Conservation (phyloP, 495 filamentous ascomycete genomes). For the Antarctomyces pellizariae region DNA sequence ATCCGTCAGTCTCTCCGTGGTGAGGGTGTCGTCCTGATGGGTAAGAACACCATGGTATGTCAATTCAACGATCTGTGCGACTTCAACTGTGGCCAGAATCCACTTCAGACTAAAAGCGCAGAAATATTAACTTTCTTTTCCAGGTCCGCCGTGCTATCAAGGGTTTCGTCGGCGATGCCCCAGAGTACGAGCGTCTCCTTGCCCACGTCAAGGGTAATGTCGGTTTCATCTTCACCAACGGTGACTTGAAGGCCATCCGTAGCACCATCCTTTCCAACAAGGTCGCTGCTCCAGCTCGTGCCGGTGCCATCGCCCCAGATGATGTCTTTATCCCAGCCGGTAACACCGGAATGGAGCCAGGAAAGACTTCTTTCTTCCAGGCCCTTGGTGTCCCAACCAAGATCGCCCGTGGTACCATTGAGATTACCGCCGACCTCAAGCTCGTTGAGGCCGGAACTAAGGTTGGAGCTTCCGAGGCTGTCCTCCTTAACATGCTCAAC, state of each 20-base stretch:
- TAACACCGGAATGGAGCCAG: conserved; percentile 99
- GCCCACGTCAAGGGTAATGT: conserved; percentile 93
- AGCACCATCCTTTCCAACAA: conserved; percentile 90
- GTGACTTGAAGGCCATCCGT: conserved; percentile 71
- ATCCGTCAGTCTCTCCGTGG: conserved; percentile 76
- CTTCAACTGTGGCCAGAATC: too few relatives aligned
- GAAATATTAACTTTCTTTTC: conserved; percentile 5
- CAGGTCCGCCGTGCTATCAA: conserved; percentile 91
- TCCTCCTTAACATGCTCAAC: conserved; percentile 97
- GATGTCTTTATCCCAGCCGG: conserved; percentile 87
- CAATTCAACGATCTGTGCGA: conserved; percentile 1
- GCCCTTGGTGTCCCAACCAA: conserved; percentile 99
- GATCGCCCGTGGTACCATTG: conserved; percentile 99
- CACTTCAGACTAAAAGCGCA: too few relatives aligned
- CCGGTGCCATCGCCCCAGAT: conserved; percentile 76
- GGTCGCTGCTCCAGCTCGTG: conserved; percentile 90
- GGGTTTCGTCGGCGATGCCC: conserved; percentile 74
- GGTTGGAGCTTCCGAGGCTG: conserved; percentile 96
- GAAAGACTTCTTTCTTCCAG: conserved; percentile 99
- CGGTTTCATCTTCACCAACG: conserved; percentile 99
- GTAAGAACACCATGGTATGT: conserved; percentile 97
- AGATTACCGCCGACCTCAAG: conserved; percentile 97
- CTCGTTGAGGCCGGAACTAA: conserved; percentile 79
- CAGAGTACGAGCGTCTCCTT: conserved; percentile 92
- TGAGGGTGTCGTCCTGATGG: conserved; percentile 89